Evolutionary conservation across 345 rosid species (phyloP).

Genomic region (Pistacia atlantica): DNA sequence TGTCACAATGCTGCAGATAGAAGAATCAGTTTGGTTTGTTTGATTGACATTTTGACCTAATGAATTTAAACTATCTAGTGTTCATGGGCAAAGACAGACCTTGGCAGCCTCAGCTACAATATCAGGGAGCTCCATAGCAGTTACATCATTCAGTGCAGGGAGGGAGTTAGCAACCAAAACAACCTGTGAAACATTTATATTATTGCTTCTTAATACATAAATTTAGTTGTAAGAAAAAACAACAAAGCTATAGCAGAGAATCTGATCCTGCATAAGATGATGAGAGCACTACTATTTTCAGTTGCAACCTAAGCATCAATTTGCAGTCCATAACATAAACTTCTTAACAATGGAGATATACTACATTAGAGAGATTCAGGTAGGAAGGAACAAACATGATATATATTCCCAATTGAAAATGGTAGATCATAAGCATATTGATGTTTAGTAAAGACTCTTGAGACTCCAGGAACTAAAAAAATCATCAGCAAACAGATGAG

Average conservation of each 20-base stretch:
- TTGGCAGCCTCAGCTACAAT: constrained; percentile 97
- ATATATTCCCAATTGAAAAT: background rate
- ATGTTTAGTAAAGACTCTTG: background rate
- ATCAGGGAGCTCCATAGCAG: constrained; percentile 98
- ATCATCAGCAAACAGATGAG: background rate
- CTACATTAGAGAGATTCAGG: background rate
- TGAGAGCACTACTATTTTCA: background rate
- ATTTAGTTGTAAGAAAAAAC: constrained; percentile 16
- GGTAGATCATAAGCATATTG: background rate
- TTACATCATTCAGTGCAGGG: constrained; percentile 93
- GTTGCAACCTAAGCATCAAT: background rate
- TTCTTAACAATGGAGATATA: background rate
- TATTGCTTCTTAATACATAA: constrained; percentile 8
- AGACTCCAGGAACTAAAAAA: background rate
- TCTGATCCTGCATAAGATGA: background rate
- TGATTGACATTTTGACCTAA: background rate
- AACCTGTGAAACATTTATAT: constrained; percentile 54
- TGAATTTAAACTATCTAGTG: background rate
- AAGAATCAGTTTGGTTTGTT: constrained; percentile 20
- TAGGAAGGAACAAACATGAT: background rate
- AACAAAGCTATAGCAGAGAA: background rate
- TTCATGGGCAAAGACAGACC: constrained; percentile 39
- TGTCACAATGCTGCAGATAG: constrained; percentile 80
- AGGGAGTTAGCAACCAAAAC: constrained; percentile 97
- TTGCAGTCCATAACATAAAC: background rate